Evolutionary conservation across 345 rosid genomes (phyloP).

Genomic region (Salix brachista): DNA sequence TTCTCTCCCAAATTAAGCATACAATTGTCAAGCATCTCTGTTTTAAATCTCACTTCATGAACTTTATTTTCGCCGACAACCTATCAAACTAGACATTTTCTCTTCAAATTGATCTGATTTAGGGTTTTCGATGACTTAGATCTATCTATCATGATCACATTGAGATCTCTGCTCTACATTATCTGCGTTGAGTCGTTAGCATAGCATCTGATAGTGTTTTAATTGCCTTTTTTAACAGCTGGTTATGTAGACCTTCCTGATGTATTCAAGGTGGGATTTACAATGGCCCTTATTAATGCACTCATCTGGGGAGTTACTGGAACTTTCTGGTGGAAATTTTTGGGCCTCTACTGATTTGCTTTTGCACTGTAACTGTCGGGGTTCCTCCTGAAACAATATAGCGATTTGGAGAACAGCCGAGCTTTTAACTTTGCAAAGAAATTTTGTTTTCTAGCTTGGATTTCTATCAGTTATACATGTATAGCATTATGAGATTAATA

Average conservation of each 20-base stretch:
- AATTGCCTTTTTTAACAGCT: conserved; percentile 43
- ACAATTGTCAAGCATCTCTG: background rate
- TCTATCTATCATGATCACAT: background rate
- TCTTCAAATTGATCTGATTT: background rate
- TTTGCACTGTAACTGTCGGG: conserved; percentile 9
- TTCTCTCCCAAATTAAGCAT: background rate
- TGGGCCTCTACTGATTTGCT: conserved; percentile 70
- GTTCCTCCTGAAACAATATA: background rate
- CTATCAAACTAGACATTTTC: background rate
- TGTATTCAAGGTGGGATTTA: conserved; percentile 76
- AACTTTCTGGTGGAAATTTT: conserved; percentile 93
- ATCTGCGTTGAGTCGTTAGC: background rate
- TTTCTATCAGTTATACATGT: background rate
- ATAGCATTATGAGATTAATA: background rate
- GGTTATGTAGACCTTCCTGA: conserved; percentile 88
- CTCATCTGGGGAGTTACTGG: conserved; percentile 82
- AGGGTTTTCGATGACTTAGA: background rate
- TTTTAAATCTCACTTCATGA: background rate
- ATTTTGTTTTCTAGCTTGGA: background rate
- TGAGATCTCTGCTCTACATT: background rate
- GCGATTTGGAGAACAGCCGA: background rate
- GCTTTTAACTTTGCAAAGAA: background rate
- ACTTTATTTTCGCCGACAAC: background rate
- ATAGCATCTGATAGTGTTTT: conserved; percentile 8
- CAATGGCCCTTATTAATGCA: conserved; percentile 71